These are phyloP conservation scores for Vitis riparia DNA, from an alignment of 164 flowering plant species.

Conservation along the genomic window DNA sequence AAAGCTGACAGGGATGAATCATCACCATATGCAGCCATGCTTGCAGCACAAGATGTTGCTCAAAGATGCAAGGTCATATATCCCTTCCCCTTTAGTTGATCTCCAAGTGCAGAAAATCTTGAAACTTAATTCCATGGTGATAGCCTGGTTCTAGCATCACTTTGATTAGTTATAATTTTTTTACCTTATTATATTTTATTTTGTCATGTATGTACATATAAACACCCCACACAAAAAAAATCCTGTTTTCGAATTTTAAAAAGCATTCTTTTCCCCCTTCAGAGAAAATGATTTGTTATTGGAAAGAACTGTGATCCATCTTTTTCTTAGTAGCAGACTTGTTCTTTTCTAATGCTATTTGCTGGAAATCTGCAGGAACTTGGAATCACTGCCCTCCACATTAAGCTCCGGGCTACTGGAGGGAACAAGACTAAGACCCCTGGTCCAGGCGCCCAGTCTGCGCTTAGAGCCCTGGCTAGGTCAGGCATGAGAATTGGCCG, in stretches of 20 bases:
- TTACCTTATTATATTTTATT: not conserved
- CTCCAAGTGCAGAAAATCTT: not conserved
- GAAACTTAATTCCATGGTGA: too few relatives aligned
- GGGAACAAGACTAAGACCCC: constrained; percentile 84
- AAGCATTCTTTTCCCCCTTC: too few relatives aligned
- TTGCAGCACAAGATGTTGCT: constrained; percentile 76
- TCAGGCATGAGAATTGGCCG: constrained; percentile 65
- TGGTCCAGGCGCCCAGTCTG: constrained; percentile 85
- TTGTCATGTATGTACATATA: too few relatives aligned
- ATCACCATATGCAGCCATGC: constrained; percentile 81
- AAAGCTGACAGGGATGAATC: constrained; percentile 78
- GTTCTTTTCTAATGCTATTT: not conserved
- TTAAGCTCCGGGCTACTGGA: constrained; percentile 77
- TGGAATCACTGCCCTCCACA: constrained; percentile 69
- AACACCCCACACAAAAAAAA: too few relatives aligned
- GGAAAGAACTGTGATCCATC: too few relatives aligned
- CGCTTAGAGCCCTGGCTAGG: constrained; percentile 71
- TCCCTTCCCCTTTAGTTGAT: not conserved
- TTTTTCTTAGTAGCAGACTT: not conserved
- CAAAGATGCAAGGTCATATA: constrained; percentile 60
- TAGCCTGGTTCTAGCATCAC: not conserved
- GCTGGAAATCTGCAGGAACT: constrained; percentile 43
- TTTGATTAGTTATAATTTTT: not conserved
- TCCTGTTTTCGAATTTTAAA: too few relatives aligned
- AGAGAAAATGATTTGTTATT: too few relatives aligned